Conservation (phyloP, 2,329 filamentous ascomycete genomes). For the Geoglossum cookeanum region DNA sequence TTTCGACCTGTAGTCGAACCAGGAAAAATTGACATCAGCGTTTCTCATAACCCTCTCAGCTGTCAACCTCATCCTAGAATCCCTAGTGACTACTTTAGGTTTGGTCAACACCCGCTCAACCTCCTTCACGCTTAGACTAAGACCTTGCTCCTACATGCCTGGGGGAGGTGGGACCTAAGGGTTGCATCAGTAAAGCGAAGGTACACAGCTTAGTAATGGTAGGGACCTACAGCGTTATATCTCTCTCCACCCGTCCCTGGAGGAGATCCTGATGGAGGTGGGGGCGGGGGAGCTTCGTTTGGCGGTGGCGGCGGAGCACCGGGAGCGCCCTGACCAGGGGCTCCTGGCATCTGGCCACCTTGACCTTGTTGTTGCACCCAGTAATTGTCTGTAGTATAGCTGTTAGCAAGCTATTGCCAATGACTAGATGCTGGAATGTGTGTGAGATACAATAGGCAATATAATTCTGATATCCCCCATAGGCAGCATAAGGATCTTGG, state of each 20-base stretch:
- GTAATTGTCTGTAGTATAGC: constrained; percentile 8
- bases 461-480: constrained; percentile 70
- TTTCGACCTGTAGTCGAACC: neutral
- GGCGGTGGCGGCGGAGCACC: constrained; percentile 35
- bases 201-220: neutral
- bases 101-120: neutral
- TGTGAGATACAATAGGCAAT: constrained; percentile 40
- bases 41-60: neutral
- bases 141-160: constrained; percentile 20
- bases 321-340: constrained; percentile 17
- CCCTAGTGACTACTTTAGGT: neutral
- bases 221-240: constrained; percentile 42
- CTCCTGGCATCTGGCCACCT: constrained; percentile 10
- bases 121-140: neutral
- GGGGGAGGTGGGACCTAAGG: constrained; percentile 31
- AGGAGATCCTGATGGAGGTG: constrained; percentile 32
- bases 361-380: constrained; percentile 9
- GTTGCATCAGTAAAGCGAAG: constrained; percentile 8
- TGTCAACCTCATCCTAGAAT: neutral
- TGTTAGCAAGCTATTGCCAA: constrained; percentile 24
- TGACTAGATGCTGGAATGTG: constrained; percentile 17
- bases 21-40: neutral
- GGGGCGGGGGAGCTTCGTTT: constrained; percentile 37
- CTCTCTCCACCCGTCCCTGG: constrained; percentile 28
- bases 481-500: constrained; percentile 72